Evolutionary conservation across 2,329 filamentous ascomycete genomes (phyloP).

Genomic region (Rugonectria rugulosa): DNA sequence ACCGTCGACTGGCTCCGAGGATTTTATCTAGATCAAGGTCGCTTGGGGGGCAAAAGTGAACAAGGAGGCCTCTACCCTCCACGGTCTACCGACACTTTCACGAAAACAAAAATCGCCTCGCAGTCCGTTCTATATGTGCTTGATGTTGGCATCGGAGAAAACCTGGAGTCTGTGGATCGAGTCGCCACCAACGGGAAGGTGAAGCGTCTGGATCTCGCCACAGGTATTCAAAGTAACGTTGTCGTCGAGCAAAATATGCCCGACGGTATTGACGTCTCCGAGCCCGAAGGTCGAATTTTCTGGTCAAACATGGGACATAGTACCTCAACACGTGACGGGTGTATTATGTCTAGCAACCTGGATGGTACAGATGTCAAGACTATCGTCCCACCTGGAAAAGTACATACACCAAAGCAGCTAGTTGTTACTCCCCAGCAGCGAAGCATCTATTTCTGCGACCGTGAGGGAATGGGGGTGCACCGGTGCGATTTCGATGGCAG

Average conservation of each 20-base stretch:
- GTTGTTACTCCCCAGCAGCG: slow-evolving; percentile 36
- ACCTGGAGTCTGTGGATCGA: no score
- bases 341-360: slow-evolving; percentile 52
- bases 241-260: no score
- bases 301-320: slow-evolving; percentile 57
- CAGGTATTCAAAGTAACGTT: no score
- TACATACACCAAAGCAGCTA: slow-evolving; percentile 61
- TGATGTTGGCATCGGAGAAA: slow-evolving; percentile 36
- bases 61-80: slow-evolving; percentile 50
- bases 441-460: slow-evolving; percentile 53
- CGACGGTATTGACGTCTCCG: slow-evolving; percentile 55
- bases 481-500: slow-evolving; percentile 51
- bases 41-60: slow-evolving; percentile 54
- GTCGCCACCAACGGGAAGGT: no score
- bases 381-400: slow-evolving; percentile 51
- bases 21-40: slow-evolving; percentile 53
- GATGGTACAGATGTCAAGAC: slow-evolving; percentile 55
- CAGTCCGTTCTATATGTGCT: slow-evolving; percentile 43
- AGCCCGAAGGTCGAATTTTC: slow-evolving; percentile 47
- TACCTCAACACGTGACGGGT: slow-evolving; percentile 49
- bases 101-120: no score
- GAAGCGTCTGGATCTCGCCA: no score
- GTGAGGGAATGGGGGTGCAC: slow-evolving; percentile 52
- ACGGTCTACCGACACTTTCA: neutral
- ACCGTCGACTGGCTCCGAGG: slow-evolving; percentile 53